Base-by-base conservation (phyloP, 2,329 filamentous ascomycete species). In the Coniochaeta sp. region DNA sequence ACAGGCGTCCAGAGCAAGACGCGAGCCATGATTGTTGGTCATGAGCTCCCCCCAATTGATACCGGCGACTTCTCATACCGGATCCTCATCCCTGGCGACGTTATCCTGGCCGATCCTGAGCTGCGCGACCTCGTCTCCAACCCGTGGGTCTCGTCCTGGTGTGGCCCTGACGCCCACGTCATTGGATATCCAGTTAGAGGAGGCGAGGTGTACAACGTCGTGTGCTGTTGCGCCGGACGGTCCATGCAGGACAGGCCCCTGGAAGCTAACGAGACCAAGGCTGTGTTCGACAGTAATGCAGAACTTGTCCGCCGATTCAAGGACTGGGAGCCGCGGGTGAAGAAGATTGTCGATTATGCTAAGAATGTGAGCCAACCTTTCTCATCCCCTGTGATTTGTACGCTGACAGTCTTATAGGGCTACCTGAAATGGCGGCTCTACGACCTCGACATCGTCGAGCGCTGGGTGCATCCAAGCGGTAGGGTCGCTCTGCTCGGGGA, bases 381-480 rank as follows among this genome's bases (percentile, higher is more conserved):
- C 12, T 16, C 34, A 12, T 38, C 34, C 4, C 34, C 12, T 38
- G 34, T 38, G n/a, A n/a, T n/a, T n/a, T n/a, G n/a, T n/a, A n/a
- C 6, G 16, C 36, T 38, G 36, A 38, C 36, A 38, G 36, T 12
- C 32, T 12, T 12, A 34, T 34, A 40, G 38, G 70, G 73, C 50
- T 77, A 78, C 38, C 70, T 75, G 62, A 80, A 81, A 63, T 81
- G 78, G 79, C 73, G 74, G 4, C 74, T 81, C 4, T 75, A 73
- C 60, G 77, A 79, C 60, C 71, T 77, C 16, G 68, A 69, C 7
- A 67, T 72, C 28, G 68, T 81, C 40, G 64, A 70, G 1, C 65
- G 68, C 8, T 81, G 77, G 78, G 70, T 73, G 0, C 73, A 77
- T 62, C 68, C 71, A 72, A 14, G 70, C 70, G 22, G 67, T 2